Percentiles rank a stretch among this genome's conserved stretches.
Evolutionary conservation across 2,329 filamentous ascomycete species (phyloP).

Genomic region (Stachybotrys echinatus): DNA sequence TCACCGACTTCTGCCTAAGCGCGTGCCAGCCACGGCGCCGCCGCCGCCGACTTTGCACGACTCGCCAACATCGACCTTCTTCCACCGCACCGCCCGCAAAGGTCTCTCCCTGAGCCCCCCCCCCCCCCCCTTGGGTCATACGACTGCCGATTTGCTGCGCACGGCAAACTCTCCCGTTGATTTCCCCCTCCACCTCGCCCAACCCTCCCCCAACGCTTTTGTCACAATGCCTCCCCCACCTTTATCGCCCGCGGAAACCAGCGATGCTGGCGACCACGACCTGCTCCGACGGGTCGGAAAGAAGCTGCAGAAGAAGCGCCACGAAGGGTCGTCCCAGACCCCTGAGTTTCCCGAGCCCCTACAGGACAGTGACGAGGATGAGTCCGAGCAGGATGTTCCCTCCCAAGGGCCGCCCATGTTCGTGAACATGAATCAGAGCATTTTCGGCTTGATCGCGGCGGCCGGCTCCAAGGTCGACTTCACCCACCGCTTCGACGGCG

Average conservation of each 20-base stretch:
- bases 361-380: conserved; percentile 43
- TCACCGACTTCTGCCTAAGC: background rate
- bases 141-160: no score
- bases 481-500: conserved; percentile 70
- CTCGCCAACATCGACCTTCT: background rate
- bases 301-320: conserved; percentile 40
- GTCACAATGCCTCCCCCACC: background rate
- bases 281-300: conserved; percentile 32
- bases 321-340: conserved; percentile 29
- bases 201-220: background rate
- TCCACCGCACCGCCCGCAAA: background rate
- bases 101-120: no score
- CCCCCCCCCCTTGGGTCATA: no score
- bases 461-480: conserved; percentile 81
- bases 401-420: conserved; percentile 43
- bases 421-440: conserved; percentile 85
- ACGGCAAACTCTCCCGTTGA: no score
- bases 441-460: conserved; percentile 88
- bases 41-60: background rate
- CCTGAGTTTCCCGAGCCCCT: conserved; percentile 48
- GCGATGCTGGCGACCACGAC: conserved; percentile 25
- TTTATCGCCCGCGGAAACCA: background rate
- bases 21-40: background rate
- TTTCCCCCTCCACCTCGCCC: no score
- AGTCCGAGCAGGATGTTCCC: conserved; percentile 41